Conservation (phyloP, 257 asterid genomes). For the Ligustrum vulgare region DNA sequence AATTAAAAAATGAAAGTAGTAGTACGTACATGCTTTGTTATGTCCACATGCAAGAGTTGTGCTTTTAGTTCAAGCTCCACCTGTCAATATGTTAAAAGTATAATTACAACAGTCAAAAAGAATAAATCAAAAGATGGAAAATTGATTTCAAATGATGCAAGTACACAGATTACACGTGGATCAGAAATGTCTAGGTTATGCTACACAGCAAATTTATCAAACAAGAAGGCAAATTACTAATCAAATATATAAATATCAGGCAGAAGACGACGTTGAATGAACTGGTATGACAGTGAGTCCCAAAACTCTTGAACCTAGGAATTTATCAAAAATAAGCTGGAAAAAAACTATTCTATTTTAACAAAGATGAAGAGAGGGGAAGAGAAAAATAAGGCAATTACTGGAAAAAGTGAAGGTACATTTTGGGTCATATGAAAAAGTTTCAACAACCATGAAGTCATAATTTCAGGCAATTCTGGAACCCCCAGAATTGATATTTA, state of each 20-base stretch:
- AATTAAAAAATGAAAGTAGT: neutral
- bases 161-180: neutral
- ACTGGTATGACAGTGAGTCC: neutral
- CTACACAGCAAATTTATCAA: neutral
- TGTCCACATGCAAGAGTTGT: slow-evolving; percentile 66
- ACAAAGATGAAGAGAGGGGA: neutral
- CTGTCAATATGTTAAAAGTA: slow-evolving; percentile 42
- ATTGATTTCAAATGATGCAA: slow-evolving; percentile 9
- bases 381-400: neutral
- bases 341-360: neutral
- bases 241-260: neutral
- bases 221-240: neutral
- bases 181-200: slow-evolving; percentile 8
- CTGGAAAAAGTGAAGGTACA: slow-evolving; percentile 4
- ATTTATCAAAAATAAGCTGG: neutral
- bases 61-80: slow-evolving; percentile 76
- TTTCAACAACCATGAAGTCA: neutral
- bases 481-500: neutral
- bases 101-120: slow-evolving; percentile 6
- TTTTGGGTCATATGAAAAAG: neutral
- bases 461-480: neutral
- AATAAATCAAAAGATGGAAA: slow-evolving; percentile 16
- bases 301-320: neutral
- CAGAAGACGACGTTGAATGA: neutral
- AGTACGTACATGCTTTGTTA: slow-evolving; percentile 65